A percentile compares a stretch with the other conserved stretches of the same genome.
Evolutionary conservation across 257 asterid species (phyloP).

Genomic region (Scutellaria barbata): DNA sequence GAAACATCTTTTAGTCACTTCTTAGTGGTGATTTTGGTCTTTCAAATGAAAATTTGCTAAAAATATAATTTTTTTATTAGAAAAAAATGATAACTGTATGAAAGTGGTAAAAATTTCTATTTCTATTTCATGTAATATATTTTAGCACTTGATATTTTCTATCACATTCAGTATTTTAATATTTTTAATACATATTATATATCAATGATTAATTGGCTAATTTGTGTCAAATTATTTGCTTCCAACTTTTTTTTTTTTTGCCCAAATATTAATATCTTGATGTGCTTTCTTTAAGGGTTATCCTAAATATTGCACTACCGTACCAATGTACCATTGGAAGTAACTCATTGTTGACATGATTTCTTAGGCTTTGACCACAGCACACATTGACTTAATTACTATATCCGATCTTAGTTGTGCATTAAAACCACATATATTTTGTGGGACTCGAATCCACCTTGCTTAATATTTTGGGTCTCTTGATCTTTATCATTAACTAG

Average conservation of each 20-base stretch:
- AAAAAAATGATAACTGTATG: no score
- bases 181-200: no score
- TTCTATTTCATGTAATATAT: no score
- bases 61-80: no score
- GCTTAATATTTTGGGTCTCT: no score
- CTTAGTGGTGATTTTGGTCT: no score
- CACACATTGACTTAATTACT: not conserved
- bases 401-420: not conserved
- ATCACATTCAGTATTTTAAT: no score
- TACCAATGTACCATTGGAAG: not conserved
- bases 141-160: no score
- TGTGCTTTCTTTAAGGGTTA: not conserved
- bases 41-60: no score
- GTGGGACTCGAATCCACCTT: not conserved
- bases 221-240: not conserved
- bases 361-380: not conserved
- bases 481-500: no score
- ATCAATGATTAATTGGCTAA: not conserved
- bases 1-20: no score
- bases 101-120: no score
- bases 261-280: not conserved
- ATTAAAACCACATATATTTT: not conserved
- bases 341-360: constrained; percentile 27
- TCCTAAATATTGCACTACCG: not conserved
- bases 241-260: not conserved